Base-by-base conservation (phyloP, 2,329 filamentous ascomycete species). In the Stemphylium beticola region DNA sequence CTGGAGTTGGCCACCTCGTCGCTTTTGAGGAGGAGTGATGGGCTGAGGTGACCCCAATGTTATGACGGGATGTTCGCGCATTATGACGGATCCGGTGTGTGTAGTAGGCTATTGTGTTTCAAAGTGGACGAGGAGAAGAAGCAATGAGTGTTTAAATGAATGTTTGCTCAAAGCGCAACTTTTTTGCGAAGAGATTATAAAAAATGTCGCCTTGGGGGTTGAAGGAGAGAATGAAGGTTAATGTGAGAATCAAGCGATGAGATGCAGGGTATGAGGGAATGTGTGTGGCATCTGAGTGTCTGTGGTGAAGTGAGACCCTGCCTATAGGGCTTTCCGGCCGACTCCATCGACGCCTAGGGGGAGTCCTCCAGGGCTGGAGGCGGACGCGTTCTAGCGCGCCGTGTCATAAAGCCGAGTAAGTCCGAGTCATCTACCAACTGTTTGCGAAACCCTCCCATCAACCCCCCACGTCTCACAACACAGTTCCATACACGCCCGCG, bases 1-100 rank as follows among this genome's bases (percentile, higher is more conserved):
- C 11, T 68, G 43, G 3, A 67, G 53, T 4, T 57, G 49, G 8
- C 66, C 64, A 33, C 65, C 64, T 43, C 66, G 66, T 55, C 61
- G 66, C 29, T 51, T 52, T 12, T 67, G 59, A 0, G 70, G 71
- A 1, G 69, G 66, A 1, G 71, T 73, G 0, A 56, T 59, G 37
- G 66, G 64, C 39, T 64, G 57, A 2, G 67, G 61, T 24, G 58
- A 62, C 15, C 58, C 60, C 36, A 58, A 51, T 4, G 49, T 57
- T 10, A 62, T 44, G n/a, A 54, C 43, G 2, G 57, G 52, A n/a
- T 44, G 61, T 4, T 64, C 57, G 1, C 42, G 50, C 71, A 74
- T 74, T 38, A 5, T 45, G 44, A 17, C 8, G 8, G 18, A 12
- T 7, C 18, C 14, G 32, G n/a, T n/a, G 6, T 40, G 8, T 31